Percentiles rank a stretch among this genome's conserved stretches.
Evolutionary conservation across 2,329 filamentous ascomycete species (phyloP).

Genomic region (Hyphodiscus sp.): DNA sequence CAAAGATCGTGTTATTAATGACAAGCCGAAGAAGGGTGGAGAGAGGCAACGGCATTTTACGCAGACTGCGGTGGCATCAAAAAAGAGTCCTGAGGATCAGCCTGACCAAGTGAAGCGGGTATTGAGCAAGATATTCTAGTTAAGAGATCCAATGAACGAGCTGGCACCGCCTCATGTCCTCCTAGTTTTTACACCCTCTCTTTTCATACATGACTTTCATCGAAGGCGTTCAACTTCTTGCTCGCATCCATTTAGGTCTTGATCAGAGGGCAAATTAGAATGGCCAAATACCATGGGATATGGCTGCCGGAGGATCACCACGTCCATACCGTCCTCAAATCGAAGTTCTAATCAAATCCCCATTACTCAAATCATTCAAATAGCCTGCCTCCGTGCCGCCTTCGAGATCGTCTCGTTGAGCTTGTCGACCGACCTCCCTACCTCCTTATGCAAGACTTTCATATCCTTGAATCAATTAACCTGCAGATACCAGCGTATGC

Average conservation of each 20-base stretch:
- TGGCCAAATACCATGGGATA: too few species aligned
- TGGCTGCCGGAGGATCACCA: too few species aligned
- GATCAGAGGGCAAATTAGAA: too few species aligned
- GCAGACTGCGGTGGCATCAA: slow-evolving; percentile 55
- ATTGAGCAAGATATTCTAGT: slow-evolving; percentile 58
- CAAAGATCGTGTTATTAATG: slow-evolving; percentile 17
- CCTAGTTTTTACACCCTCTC: not conserved
- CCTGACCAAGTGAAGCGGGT: slow-evolving; percentile 53
- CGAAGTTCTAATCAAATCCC: not conserved
- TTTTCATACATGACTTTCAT: too few species aligned
- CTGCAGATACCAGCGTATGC: not conserved
- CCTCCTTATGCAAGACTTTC: not conserved
- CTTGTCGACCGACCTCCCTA: not conserved
- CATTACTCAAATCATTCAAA: not conserved
- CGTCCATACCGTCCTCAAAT: not conserved
- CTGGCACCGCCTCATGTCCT: not conserved
- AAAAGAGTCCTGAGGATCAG: slow-evolving; percentile 39
- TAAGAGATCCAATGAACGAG: not conserved
- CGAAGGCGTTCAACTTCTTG: too few species aligned
- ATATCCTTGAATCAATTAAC: not conserved
- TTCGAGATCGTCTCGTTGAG: not conserved
- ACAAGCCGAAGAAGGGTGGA: slow-evolving; percentile 28
- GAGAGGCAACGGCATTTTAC: slow-evolving; percentile 52
- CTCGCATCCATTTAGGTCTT: too few species aligned
- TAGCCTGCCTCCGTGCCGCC: not conserved